Evolutionary conservation across 192 early-diverging fungal genomes (phyloP).

Genomic region (Backusella parvicylindrica): DNA sequence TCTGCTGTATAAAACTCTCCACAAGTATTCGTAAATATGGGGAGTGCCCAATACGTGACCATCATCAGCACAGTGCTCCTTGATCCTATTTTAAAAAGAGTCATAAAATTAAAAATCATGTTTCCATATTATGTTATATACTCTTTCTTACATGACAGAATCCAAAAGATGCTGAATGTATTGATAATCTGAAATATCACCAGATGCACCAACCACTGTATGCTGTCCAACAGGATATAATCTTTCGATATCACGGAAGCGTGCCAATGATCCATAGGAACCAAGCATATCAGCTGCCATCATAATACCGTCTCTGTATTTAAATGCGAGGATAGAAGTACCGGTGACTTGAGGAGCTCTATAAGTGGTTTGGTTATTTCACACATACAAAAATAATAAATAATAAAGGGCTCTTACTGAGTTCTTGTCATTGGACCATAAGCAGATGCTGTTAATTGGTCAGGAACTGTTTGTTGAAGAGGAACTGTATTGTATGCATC

Average conservation of each 20-base stretch:
- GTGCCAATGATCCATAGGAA: slow-evolving; percentile 91
- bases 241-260: slow-evolving; percentile 88
- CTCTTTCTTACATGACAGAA: slow-evolving; percentile 57
- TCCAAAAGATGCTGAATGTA: slow-evolving; percentile 84
- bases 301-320: slow-evolving; percentile 97
- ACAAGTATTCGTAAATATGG: slow-evolving; percentile 89
- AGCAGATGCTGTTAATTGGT: slow-evolving; percentile 40
- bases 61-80: slow-evolving; percentile 87
- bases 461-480: slow-evolving; percentile 46
- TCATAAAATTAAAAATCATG: too few relatives aligned
- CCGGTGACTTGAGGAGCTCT: slow-evolving; percentile 87
- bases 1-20: slow-evolving; percentile 88
- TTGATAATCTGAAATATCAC: slow-evolving; percentile 95
- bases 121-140: too few relatives aligned
- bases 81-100: slow-evolving; percentile 55
- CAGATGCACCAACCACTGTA: slow-evolving; percentile 88
- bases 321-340: slow-evolving; percentile 89
- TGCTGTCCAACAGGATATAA: slow-evolving; percentile 73
- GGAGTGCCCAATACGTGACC: slow-evolving; percentile 80
- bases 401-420: slow-evolving; percentile 39
- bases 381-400: slow-evolving; percentile 4
- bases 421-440: slow-evolving; percentile 54
- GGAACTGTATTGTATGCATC: slow-evolving; percentile 56
- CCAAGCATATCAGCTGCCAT: slow-evolving; percentile 91
- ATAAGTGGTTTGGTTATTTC: not conserved